Base-by-base conservation (phyloP, 768 basidiomycete genomes). In the Pseudohyphozyma bogoriensis region DNA sequence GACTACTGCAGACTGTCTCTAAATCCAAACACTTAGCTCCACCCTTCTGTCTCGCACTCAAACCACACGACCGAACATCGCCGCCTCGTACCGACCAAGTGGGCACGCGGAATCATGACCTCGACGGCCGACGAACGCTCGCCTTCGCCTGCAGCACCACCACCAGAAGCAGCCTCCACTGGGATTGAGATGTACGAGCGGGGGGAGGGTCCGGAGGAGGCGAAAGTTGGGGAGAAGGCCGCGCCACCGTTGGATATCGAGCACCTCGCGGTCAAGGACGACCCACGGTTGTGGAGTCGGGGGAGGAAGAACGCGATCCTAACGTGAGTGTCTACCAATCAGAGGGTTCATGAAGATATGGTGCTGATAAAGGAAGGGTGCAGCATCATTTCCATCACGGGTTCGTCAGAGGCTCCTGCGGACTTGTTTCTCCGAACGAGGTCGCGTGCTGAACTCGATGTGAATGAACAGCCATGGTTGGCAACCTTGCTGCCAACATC, bases 231-330 rank as follows among this genome's bases (percentile, higher is more conserved):
- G 2, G 4, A 44, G 18, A 36, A 18, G 9, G 16, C 32, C 15
- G 22, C 28, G 26, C 9, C 29, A 28, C 28, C 51, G 10, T 29
- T 67, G 13, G 64, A 65, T 26, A 53, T 68, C 28, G 62, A 68
- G 35, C 64, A 63, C 18, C 26, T 64, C 7, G 4, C 36, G n/a
- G 68, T 69, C 12, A 44, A 51, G 32, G 59, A 69, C 36, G 68
- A 69, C 33, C 68, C 68, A 16, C 36, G 68, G 22, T 6, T 39
- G 13, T 69, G 68, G 68, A 20, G 31, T 1, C 12, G 18, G 0
- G 16, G 35, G 11, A 47, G 39, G 26, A 69, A 69, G 54, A 54
- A 35, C n/a, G 22, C 32, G 0, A 56, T 65, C 6, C 49, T 65
- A 0, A 33, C 56, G 63, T 64, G 42, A 54, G 63, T 60, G 5